phyloP scores from a whole-genome alignment of 306 rosid genomes.

The Dalbergia oliveri region DNA sequence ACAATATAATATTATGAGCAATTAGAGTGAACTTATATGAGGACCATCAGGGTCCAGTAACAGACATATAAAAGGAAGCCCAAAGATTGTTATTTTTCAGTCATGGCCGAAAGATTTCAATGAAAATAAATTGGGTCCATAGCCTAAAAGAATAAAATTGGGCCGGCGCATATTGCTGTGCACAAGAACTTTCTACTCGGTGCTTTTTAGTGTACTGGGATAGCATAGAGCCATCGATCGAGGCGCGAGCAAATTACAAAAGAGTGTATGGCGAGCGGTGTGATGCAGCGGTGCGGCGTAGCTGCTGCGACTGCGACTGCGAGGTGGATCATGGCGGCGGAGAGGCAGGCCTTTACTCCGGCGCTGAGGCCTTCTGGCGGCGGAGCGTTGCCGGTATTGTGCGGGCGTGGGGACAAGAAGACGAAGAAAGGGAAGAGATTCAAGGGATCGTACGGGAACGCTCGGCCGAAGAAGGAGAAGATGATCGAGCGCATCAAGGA shows the following conservation, averaged over 20 bases:
- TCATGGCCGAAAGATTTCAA: neutral
- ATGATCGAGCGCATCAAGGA: conserved; percentile 93
- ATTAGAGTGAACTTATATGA: neutral
- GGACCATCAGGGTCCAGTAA: neutral
- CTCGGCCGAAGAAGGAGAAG: conserved; percentile 89
- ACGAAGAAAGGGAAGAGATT: conserved; percentile 92
- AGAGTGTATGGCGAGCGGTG: conserved; percentile 53
- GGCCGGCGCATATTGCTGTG: neutral
- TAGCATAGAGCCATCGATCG: neutral
- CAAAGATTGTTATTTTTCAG: neutral
- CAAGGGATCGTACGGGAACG: conserved; percentile 88
- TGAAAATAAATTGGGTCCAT: neutral
- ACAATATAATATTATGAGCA: neutral
- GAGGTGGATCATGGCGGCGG: conserved; percentile 58
- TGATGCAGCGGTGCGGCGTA: conserved; percentile 69
- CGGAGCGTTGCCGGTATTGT: conserved; percentile 56
- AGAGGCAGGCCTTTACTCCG: conserved; percentile 37
- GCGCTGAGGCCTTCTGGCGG: neutral
- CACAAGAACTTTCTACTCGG: neutral
- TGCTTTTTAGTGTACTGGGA: neutral
- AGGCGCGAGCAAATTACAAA: neutral
- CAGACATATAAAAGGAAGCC: neutral
- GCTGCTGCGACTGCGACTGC: conserved; percentile 44
- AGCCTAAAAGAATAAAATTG: no score
- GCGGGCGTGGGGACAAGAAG: conserved; percentile 95